Evolutionary conservation across 805 yeast genomes (phyloP).

Genomic region (Saccharomyces eubayanus): DNA sequence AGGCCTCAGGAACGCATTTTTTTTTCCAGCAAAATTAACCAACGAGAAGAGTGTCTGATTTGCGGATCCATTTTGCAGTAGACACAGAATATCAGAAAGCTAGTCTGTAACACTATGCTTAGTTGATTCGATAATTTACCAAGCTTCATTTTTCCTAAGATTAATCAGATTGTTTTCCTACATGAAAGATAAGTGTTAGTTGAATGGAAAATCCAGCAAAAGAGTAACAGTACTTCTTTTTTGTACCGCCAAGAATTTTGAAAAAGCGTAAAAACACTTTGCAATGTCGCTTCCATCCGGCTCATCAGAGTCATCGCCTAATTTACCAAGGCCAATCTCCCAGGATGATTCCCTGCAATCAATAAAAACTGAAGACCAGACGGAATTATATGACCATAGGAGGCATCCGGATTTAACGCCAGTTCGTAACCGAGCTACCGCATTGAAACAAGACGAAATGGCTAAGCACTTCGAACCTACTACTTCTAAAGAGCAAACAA

Average conservation of each 20-base stretch:
- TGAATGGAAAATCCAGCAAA: not conserved
- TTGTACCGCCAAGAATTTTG: not conserved
- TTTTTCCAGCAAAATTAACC: not conserved
- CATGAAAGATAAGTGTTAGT: not conserved
- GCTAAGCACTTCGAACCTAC: not conserved
- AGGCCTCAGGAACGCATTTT: not conserved
- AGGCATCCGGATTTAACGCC: slow-evolving; percentile 39
- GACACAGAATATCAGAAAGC: no score
- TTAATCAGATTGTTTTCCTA: not conserved
- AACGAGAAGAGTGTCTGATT: not conserved
- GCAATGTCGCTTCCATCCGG: not conserved
- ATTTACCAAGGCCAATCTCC: slow-evolving; percentile 21
- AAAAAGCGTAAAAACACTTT: not conserved
- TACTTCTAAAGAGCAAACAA: not conserved
- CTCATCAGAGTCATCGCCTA: slow-evolving; percentile 2
- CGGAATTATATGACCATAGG: slow-evolving; percentile 41
- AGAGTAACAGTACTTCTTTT: not conserved
- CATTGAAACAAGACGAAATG: not conserved
- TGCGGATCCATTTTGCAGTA: not conserved
- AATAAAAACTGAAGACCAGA: slow-evolving; percentile 33
- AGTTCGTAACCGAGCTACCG: slow-evolving; percentile 20
- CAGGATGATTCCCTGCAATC: slow-evolving; percentile 29
- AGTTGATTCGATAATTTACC: not conserved
- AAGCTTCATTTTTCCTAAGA: not conserved
- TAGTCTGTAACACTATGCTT: not conserved